phyloP scores from a whole-genome alignment of 805 yeast genomes.

The Diddensiella transvaalensis region DNA sequence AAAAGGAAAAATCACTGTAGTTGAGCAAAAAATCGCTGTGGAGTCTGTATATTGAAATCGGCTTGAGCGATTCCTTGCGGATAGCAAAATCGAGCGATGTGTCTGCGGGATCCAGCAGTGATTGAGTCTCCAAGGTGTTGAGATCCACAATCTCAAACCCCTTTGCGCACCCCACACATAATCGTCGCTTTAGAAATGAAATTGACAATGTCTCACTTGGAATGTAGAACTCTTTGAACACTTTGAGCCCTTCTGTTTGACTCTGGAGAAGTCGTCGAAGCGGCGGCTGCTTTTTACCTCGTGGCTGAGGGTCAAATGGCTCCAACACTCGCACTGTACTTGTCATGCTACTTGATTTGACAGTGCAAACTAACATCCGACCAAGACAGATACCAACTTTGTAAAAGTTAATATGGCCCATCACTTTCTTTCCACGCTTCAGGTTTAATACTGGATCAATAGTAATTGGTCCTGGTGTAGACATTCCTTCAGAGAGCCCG shows the following conservation, averaged over 20 bases:
- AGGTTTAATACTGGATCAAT: conserved; percentile 43
- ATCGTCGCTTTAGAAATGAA: conserved; percentile 79
- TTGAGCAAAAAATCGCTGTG: conserved; percentile 84
- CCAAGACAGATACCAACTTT: conserved; percentile 92
- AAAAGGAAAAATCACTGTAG: conserved; percentile 91
- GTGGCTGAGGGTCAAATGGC: conserved; percentile 66
- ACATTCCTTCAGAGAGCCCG: neutral
- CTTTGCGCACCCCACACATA: conserved; percentile 93
- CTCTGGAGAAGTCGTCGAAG: conserved; percentile 36
- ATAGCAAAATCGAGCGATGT: conserved; percentile 93
- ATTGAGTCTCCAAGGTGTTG: conserved; percentile 79
- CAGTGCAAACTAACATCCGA: conserved; percentile 82
- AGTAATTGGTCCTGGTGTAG: neutral
- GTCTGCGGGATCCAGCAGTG: conserved; percentile 95
- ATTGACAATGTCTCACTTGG: conserved; percentile 88
- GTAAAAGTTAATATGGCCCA: conserved; percentile 86
- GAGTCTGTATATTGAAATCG: conserved; percentile 85
- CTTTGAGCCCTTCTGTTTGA: conserved; percentile 60
- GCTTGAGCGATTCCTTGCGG: conserved; percentile 76
- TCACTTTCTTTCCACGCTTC: conserved; percentile 67
- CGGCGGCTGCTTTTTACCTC: conserved; percentile 38
- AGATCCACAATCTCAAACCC: conserved; percentile 94
- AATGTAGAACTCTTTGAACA: conserved; percentile 74
- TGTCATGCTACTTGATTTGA: conserved; percentile 74
- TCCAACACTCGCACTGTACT: conserved; percentile 77